Conservation (phyloP, 805 yeast species). For the Saturnispora quitensis region DNA sequence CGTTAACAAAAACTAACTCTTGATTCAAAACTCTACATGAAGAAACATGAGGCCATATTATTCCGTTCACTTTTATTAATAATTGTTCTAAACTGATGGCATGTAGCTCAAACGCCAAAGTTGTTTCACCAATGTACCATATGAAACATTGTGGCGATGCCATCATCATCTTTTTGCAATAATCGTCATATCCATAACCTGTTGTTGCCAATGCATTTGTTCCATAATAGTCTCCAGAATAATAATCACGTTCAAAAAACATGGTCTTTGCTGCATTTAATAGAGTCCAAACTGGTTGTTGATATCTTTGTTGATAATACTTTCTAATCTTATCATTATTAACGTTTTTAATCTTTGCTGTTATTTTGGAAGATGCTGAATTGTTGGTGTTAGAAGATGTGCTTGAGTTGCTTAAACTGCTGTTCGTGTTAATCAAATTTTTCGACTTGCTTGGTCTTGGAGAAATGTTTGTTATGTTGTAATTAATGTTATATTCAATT, state of each 20-base stretch:
- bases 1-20: constrained; percentile 50
- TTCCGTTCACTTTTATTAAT: constrained; percentile 50
- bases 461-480: neutral
- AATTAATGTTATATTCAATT: constrained; percentile 1
- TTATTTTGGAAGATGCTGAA: neutral
- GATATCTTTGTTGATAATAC: constrained; percentile 14
- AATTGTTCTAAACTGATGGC: constrained; percentile 35
- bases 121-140: constrained; percentile 42
- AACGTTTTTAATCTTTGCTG: neutral
- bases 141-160: constrained; percentile 31
- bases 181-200: constrained; percentile 20
- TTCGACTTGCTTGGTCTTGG: neutral
- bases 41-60: constrained; percentile 59
- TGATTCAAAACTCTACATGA: constrained; percentile 39
- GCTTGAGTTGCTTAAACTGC: neutral
- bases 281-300: constrained; percentile 48
- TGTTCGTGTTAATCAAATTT: neutral
- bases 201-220: constrained; percentile 31
- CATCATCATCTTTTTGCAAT: constrained; percentile 17
- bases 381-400: neutral
- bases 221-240: constrained; percentile 32
- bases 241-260: constrained; percentile 36
- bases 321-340: constrained; percentile 20
- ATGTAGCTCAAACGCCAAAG: constrained; percentile 42
- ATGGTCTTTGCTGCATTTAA: constrained; percentile 43